A percentile compares a stretch with the other conserved stretches of the same genome.
Evolutionary conservation across 2,329 filamentous ascomycete genomes (phyloP).

Genomic region (Fulvia fulva): DNA sequence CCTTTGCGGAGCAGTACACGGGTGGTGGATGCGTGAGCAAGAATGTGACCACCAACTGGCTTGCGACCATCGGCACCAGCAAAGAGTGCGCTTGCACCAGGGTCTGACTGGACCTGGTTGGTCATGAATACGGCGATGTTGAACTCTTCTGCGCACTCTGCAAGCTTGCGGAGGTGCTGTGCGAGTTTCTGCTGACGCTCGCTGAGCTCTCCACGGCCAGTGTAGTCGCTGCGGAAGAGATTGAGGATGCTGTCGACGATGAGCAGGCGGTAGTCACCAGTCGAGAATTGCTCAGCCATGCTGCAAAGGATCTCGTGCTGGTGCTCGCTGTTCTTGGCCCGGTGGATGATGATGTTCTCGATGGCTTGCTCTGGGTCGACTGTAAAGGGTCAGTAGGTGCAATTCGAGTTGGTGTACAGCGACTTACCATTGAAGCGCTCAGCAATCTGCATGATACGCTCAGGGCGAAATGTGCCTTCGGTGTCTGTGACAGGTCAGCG

Average conservation of each 20-base stretch:
- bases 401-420: not conserved
- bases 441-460: conserved; percentile 63
- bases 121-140: conserved; percentile 64
- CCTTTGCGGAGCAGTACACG: conserved; percentile 64
- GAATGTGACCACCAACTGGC: conserved; percentile 63
- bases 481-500: conserved; percentile 38
- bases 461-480: conserved; percentile 63
- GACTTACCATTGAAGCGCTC: conserved; percentile 55
- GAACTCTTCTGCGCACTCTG: conserved; percentile 67
- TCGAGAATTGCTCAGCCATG: conserved; percentile 58
- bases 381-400: conserved; percentile 15
- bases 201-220: conserved; percentile 62
- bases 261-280: conserved; percentile 61
- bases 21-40: conserved; percentile 66
- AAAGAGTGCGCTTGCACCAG: conserved; percentile 64
- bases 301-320: conserved; percentile 62
- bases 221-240: conserved; percentile 64
- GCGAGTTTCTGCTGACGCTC: conserved; percentile 67
- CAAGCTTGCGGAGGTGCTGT: conserved; percentile 60
- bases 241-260: conserved; percentile 69
- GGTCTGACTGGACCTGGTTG: conserved; percentile 69
- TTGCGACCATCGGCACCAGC: conserved; percentile 65
- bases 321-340: conserved; percentile 63
- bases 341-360: conserved; percentile 64
- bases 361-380: conserved; percentile 56